A percentile compares a stretch with the other conserved stretches of the same genome.
Conservation (phyloP, 2,329 filamentous ascomycete genomes). For the Alternaria panax region DNA sequence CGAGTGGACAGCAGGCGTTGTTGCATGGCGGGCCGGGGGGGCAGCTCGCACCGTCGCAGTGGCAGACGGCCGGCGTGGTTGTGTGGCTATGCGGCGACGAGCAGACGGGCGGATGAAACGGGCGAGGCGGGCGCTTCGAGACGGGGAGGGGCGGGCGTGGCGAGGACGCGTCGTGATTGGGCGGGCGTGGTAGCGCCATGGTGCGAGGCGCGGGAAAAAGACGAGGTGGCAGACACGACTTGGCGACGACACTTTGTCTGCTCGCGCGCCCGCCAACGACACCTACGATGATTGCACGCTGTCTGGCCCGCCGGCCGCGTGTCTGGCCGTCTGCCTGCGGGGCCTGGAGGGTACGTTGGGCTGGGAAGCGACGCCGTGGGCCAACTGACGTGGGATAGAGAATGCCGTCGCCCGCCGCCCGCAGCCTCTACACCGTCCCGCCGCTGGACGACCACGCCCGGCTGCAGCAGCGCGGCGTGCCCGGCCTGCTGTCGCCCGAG, state of each 20-base stretch:
- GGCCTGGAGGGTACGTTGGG: conserved; percentile 32
- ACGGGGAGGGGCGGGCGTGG: conserved; percentile 24
- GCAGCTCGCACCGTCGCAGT: conserved; percentile 31
- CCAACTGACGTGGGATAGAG: conserved; percentile 41
- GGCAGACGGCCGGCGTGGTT: conserved; percentile 32
- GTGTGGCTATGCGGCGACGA: conserved; percentile 42
- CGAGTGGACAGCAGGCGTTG: conserved; percentile 42
- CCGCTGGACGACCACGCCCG: conserved; percentile 56
- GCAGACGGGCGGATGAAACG: conserved; percentile 40
- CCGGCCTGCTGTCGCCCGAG: conserved; percentile 72
- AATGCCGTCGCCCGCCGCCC: conserved; percentile 26
- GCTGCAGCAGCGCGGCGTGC: conserved; percentile 64
- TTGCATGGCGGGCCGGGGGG: conserved; percentile 25
- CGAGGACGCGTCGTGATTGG: conserved; percentile 43
- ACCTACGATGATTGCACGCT: conserved; percentile 46
- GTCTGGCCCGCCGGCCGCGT: conserved; percentile 40
- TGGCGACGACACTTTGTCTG: conserved; percentile 18
- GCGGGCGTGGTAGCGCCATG: conserved; percentile 26
- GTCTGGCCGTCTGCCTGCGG: conserved; percentile 31
- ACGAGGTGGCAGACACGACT: conserved; percentile 25
- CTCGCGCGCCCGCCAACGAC: conserved; percentile 20
- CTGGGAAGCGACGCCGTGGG: conserved; percentile 9
- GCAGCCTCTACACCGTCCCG: conserved; percentile 56
- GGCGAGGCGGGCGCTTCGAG: conserved; percentile 37
- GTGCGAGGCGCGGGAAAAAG: conserved; percentile 30